Conservation (phyloP, 225 moss, liverwort and hornwort genomes). For the Takakia lepidozioides region DNA sequence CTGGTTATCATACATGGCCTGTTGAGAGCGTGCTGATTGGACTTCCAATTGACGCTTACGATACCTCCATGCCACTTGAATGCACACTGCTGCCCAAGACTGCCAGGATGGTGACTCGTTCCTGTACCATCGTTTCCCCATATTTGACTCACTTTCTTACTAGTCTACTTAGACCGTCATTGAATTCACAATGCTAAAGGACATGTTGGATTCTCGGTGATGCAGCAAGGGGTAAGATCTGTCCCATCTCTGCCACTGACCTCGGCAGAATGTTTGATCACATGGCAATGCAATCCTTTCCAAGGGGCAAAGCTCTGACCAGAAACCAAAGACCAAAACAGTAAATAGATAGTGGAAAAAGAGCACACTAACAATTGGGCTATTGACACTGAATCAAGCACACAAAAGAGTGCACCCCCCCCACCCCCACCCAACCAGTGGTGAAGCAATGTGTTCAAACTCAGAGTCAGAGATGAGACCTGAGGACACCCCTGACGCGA, state of each 20-base stretch:
- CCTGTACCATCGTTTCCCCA: conserved; percentile 5
- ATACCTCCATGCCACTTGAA: conserved; percentile 39
- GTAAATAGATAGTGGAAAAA: neutral
- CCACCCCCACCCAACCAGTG: conserved; percentile 1
- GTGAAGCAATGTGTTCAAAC: neutral
- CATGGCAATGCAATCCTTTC: neutral
- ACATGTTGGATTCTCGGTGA: neutral
- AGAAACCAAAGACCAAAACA: neutral
- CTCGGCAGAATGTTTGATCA: too few species aligned
- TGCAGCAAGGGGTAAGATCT: too few species aligned
- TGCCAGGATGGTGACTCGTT: conserved; percentile 22
- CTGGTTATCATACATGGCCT: too few species aligned
- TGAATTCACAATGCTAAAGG: too few species aligned
- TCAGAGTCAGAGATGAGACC: conserved; percentile 19
- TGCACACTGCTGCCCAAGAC: conserved; percentile 29
- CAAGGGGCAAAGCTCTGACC: neutral
- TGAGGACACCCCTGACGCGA: conserved; percentile 58
- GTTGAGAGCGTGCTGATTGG: too few species aligned
- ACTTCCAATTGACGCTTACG: too few species aligned
- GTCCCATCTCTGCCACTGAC: neutral
- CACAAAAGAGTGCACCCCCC: neutral
- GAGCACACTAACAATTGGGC: too few species aligned
- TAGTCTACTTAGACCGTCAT: neutral
- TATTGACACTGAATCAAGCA: too few species aligned
- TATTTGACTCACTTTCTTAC: neutral